phyloP scores from a whole-genome alignment of 805 yeast species.

The Saccharomyces eubayanus region DNA sequence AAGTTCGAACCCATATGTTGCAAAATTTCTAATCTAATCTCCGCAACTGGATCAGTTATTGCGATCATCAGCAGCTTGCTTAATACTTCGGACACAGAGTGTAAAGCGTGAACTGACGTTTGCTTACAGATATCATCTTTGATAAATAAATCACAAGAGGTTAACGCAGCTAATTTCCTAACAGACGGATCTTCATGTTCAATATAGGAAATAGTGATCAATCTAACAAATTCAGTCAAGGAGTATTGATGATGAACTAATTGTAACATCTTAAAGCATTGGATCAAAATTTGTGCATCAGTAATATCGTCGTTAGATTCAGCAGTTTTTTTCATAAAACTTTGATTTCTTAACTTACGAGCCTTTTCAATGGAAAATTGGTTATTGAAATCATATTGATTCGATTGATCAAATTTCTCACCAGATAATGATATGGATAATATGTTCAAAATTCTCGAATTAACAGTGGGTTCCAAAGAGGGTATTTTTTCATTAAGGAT shows the following conservation, averaged over 20 bases:
- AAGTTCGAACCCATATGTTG: conserved; percentile 63
- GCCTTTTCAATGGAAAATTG: conserved; percentile 61
- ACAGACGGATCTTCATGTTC: conserved; percentile 75
- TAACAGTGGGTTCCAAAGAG: conserved; percentile 64
- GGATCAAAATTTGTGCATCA: conserved; percentile 51
- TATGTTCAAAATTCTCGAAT: conserved; percentile 59
- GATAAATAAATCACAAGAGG: conserved; percentile 68
- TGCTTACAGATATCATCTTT: conserved; percentile 80
- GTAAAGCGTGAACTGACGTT: conserved; percentile 69
- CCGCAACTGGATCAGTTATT: conserved; percentile 81
- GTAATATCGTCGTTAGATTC: conserved; percentile 35
- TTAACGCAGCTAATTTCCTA: conserved; percentile 74
- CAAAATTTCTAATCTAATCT: conserved; percentile 73
- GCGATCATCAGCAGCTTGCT: conserved; percentile 73
- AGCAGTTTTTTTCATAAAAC: conserved; percentile 63
- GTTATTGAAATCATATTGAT: conserved; percentile 62
- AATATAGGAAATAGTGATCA: conserved; percentile 74
- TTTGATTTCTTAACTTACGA: conserved; percentile 64
- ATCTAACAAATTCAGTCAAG: conserved; percentile 78
- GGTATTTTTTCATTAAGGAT: conserved; percentile 68
- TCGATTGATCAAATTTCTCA: conserved; percentile 72
- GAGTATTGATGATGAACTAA: conserved; percentile 69
- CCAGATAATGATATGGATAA: conserved; percentile 76
- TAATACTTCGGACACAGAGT: conserved; percentile 77
- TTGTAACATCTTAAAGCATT: conserved; percentile 70